Evolutionary conservation across 768 basidiomycete species (phyloP), one percentile per base, ranked within the genome.

Genomic region (Leccinum imitatum): DNA sequence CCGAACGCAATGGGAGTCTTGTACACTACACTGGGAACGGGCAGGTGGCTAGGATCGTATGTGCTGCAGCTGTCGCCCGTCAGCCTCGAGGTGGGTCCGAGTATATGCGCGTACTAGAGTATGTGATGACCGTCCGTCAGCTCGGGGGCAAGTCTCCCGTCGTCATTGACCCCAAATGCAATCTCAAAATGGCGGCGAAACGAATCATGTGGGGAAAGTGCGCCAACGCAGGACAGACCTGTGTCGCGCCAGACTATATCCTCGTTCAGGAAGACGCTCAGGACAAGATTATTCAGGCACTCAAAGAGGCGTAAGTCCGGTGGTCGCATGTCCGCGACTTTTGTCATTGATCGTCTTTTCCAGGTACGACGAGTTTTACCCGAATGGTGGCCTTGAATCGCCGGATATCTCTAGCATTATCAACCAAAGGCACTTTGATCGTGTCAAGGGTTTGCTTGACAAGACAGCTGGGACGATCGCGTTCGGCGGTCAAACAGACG

Each of bases 191-290:
- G 4, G 80, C 87, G 0, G 89, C 90, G 2, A 81, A 80, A 47
- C 81, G 92, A 17, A 78, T 95, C 47, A 70, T 93, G 39, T 93
- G 91, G 90, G 91, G 91, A 19, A 91, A 91, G 66, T 74, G 76
- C 50, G 72, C 76, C n/a, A 95, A 95, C 64, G 84, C 83, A 0
- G 93, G 93, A 2, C 83, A 93, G 76, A 85, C 85, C 1, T 94
- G 91, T 59, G 78, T 87, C 3, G 84, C 89, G 6, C 83, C 83
- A 1, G 83, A 84, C 63, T 84, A 84, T 62, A 64, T 80, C 21
- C 75, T 84, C 23, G 75, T 85, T 9, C 78, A 76, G 5, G 71
- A 73, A 35, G 69, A 69, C 8, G 70, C 73, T n/a, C 73, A 81
- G 58, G 79, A 79, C 25, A 65, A 60, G 30, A 61, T 82, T 21